Evolutionary conservation across 2,329 filamentous ascomycete genomes (phyloP).

Genomic region (Diplocarpon mali): DNA sequence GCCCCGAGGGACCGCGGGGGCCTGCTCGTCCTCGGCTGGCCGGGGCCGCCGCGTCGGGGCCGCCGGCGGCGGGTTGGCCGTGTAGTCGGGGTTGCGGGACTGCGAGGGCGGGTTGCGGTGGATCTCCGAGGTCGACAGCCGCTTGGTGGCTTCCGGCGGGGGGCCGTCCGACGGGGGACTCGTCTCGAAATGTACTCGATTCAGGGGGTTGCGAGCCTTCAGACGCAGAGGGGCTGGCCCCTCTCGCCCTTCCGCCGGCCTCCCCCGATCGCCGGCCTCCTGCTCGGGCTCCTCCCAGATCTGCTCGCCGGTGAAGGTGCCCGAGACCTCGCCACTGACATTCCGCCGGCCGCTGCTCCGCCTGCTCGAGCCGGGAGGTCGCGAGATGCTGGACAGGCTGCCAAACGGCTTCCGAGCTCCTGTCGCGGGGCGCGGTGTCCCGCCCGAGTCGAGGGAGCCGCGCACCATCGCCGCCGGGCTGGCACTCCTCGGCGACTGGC

Average conservation of each 20-base stretch:
- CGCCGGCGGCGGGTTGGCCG: slow-evolving; percentile 41
- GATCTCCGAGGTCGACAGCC: slow-evolving; percentile 53
- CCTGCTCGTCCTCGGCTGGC: slow-evolving; percentile 8
- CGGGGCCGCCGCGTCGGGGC: slow-evolving; percentile 21
- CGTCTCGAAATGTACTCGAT: slow-evolving; percentile 43
- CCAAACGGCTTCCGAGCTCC: slow-evolving; percentile 20
- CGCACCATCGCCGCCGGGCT: slow-evolving; percentile 14
- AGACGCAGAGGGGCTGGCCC: slow-evolving; percentile 39
- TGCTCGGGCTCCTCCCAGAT: slow-evolving; percentile 82
- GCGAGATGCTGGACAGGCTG: slow-evolving; percentile 13
- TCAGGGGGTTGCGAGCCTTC: slow-evolving; percentile 55
- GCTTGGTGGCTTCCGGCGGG: slow-evolving; percentile 32
- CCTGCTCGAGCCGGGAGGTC: slow-evolving; percentile 11
- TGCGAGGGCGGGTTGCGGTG: slow-evolving; percentile 75
- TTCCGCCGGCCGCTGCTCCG: slow-evolving; percentile 39
- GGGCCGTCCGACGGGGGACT: slow-evolving; percentile 34
- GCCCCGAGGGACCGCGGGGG: slow-evolving; percentile 34
- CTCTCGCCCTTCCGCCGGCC: slow-evolving; percentile 21
- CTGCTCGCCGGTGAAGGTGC: slow-evolving; percentile 61
- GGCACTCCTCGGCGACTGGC: slow-evolving; percentile 7
- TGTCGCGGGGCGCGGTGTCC: slow-evolving; percentile 7
- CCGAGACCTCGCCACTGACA: slow-evolving; percentile 53
- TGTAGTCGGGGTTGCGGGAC: slow-evolving; percentile 72
- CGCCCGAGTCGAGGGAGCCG: slow-evolving; percentile 17
- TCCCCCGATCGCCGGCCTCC: slow-evolving; percentile 17